These are phyloP conservation scores for Psilocybe sp. DNA, from an alignment of 768 basidiomycete genomes.

Conservation along the genomic window DNA sequence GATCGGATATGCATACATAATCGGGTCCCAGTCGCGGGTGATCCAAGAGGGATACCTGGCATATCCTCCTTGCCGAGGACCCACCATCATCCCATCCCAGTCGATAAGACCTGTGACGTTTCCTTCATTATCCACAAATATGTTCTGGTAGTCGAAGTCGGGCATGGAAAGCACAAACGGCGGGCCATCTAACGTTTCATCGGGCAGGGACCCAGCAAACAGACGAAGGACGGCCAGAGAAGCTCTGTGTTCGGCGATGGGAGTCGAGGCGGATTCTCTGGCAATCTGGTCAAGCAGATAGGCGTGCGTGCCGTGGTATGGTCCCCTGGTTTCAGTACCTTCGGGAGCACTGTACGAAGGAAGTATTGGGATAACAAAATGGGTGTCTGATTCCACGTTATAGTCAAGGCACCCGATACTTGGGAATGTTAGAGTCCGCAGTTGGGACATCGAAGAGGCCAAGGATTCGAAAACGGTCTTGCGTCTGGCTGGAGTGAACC, in stretches of 20 bases:
- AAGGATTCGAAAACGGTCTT: background rate
- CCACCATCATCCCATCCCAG: conserved; percentile 19
- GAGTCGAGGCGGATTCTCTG: background rate
- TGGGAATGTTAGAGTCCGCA: background rate
- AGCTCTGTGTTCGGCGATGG: background rate
- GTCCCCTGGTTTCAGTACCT: no score
- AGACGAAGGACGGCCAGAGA: background rate
- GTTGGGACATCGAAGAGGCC: background rate
- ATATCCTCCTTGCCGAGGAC: conserved; percentile 17
- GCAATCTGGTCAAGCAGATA: background rate
- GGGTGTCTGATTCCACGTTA: no score
- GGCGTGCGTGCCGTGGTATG: background rate
- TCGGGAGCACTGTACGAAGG: no score
- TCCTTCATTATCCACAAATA: conserved; percentile 21
- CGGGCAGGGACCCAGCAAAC: conserved; percentile 8
- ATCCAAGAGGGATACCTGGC: conserved; percentile 25
- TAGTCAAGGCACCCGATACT: background rate
- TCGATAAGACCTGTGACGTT: conserved; percentile 23
- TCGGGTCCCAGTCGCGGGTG: conserved; percentile 22
- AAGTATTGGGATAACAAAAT: no score
- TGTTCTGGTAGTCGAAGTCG: conserved; percentile 23
- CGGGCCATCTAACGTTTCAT: conserved; percentile 18
- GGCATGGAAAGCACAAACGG: conserved; percentile 22
- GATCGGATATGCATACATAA: conserved; percentile 15
- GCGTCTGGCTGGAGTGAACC: background rate